Evolutionary conservation across 1,139 yeast genomes (phyloP).

Genomic region (Blastobotrys indianensis): DNA sequence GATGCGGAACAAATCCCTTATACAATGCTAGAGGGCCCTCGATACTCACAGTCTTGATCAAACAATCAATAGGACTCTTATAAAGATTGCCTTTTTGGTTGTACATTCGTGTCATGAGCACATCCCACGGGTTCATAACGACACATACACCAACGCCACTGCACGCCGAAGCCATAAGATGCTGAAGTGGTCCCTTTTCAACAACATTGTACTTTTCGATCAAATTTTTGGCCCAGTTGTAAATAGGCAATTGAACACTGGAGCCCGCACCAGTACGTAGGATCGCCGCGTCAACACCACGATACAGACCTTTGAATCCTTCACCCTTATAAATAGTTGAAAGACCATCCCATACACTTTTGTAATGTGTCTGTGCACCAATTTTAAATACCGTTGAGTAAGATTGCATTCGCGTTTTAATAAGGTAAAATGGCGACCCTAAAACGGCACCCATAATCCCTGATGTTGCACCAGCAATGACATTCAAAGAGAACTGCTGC

Average conservation of each 20-base stretch:
- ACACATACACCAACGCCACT: slow-evolving; percentile 92
- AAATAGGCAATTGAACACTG: slow-evolving; percentile 90
- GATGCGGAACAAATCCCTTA: slow-evolving; percentile 92
- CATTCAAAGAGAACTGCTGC: slow-evolving; percentile 51
- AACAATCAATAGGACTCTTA: slow-evolving; percentile 82
- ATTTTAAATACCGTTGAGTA: slow-evolving; percentile 61
- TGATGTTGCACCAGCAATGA: slow-evolving; percentile 74
- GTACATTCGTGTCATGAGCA: slow-evolving; percentile 85
- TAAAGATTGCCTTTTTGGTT: slow-evolving; percentile 89
- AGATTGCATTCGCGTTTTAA: slow-evolving; percentile 95
- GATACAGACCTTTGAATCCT: slow-evolving; percentile 72
- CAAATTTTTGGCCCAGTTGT: slow-evolving; percentile 66
- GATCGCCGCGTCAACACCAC: slow-evolving; percentile 94
- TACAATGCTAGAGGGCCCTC: slow-evolving; percentile 89
- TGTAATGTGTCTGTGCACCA: slow-evolving; percentile 91
- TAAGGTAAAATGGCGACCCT: slow-evolving; percentile 87
- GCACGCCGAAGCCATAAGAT: slow-evolving; percentile 65
- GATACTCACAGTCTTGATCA: slow-evolving; percentile 65
- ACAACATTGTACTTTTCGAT: slow-evolving; percentile 45
- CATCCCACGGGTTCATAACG: slow-evolving; percentile 98
- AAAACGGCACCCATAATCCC: slow-evolving; percentile 86
- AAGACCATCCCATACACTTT: slow-evolving; percentile 62
- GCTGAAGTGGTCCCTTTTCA: slow-evolving; percentile 63
- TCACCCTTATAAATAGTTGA: slow-evolving; percentile 54
- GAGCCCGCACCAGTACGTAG: slow-evolving; percentile 95